Conservation (phyloP, 2,329 filamentous ascomycete genomes). For the Sporothrix globosa region DNA sequence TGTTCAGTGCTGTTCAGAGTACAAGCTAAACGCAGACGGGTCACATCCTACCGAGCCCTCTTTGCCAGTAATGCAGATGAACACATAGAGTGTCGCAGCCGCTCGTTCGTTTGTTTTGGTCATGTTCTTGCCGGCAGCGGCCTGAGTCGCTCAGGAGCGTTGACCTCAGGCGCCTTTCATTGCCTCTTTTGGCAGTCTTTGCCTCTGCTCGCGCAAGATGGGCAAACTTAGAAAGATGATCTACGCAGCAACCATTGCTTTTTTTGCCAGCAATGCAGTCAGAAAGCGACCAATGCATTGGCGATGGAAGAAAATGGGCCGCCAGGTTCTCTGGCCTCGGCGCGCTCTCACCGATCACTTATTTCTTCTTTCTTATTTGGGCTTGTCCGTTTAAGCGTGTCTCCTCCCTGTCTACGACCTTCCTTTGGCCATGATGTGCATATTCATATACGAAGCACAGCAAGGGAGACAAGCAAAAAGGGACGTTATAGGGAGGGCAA, state of each 20-base stretch:
- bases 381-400: too few species aligned
- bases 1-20: background rate
- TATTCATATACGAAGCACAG: background rate
- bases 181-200: constrained; percentile 17
- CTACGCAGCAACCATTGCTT: background rate
- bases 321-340: constrained; percentile 2
- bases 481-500: background rate
- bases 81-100: background rate
- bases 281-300: background rate
- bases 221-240: background rate
- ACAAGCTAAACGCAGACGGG: too few species aligned
- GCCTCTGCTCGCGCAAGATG: constrained; percentile 1
- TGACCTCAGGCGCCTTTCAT: constrained; percentile 1
- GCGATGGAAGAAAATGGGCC: background rate
- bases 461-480: constrained; percentile 1
- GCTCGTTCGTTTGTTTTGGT: background rate
- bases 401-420: background rate
- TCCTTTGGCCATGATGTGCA: background rate
- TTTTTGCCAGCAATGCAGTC: background rate
- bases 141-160: constrained; percentile 10
- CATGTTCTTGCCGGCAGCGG: background rate
- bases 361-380: background rate
- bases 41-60: background rate
- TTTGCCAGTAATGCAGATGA: background rate
- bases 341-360: background rate